Evolutionary conservation across 202 grass and related monocot genomes (phyloP).

Genomic region (Carex sylvatica): DNA sequence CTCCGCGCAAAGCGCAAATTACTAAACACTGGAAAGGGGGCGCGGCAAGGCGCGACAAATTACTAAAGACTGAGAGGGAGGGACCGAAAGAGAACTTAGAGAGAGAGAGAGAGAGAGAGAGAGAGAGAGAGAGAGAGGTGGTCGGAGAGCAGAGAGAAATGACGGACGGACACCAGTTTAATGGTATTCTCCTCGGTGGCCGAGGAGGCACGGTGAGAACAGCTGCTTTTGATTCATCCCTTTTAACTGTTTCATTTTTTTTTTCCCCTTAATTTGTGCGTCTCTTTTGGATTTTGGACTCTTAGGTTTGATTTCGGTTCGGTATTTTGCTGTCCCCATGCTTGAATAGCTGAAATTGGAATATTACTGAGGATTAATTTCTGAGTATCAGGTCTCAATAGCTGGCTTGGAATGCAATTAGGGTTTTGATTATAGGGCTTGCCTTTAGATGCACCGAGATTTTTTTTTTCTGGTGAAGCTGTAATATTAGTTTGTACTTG

Average conservation of each 20-base stretch:
- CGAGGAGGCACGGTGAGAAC: conserved; percentile 63
- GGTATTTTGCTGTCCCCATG: not conserved
- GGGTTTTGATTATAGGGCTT: not conserved
- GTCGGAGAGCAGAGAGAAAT: conserved; percentile 30
- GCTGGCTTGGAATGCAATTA: not conserved
- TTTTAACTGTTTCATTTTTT: not conserved
- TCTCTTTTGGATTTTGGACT: not conserved
- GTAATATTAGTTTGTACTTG: not conserved
- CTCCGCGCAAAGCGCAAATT: not conserved
- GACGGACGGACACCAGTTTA: conserved; percentile 69
- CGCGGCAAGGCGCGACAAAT: not conserved
- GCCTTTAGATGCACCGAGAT: not conserved
- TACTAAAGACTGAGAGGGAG: not conserved
- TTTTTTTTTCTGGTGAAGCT: not conserved
- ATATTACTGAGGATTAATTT: not conserved
- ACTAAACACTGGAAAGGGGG: not conserved
- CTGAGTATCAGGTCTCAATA: not conserved
- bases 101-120: not conserved
- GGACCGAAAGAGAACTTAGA: not conserved
- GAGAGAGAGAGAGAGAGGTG: not conserved
- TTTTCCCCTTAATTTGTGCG: not conserved
- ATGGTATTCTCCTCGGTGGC: conserved; percentile 77
- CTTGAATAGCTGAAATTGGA: not conserved
- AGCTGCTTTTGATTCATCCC: not conserved
- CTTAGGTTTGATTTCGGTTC: not conserved